phyloP scores from a whole-genome alignment of 2,329 filamentous ascomycete genomes.

The Fusarium odoratissimum region DNA sequence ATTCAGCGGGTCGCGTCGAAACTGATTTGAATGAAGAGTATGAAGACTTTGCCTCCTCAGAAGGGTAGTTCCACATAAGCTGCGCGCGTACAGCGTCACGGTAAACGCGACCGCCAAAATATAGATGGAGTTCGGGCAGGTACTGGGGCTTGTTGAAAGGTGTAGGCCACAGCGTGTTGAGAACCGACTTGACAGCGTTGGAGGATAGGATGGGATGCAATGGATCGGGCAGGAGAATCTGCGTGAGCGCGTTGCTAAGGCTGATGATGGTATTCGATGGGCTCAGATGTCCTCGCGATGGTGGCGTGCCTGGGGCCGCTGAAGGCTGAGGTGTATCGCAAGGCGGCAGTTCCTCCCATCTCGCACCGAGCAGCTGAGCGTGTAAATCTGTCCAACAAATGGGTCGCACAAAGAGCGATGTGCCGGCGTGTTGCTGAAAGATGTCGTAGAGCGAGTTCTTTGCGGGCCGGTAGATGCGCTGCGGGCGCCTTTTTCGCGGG shows the following conservation, averaged over 20 bases:
- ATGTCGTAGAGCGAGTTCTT: slow-evolving; percentile 64
- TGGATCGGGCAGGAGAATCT: slow-evolving; percentile 53
- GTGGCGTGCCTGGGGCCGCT: slow-evolving; percentile 48
- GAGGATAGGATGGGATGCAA: slow-evolving; percentile 51
- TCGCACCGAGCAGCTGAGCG: slow-evolving; percentile 58
- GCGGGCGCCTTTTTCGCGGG: slow-evolving; percentile 42
- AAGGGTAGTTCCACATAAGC: slow-evolving; percentile 60
- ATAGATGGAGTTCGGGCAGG: slow-evolving; percentile 59
- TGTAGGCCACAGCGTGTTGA: slow-evolving; percentile 59
- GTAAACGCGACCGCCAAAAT: slow-evolving; percentile 61
- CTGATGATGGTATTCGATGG: slow-evolving; percentile 57
- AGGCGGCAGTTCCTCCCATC: slow-evolving; percentile 57
- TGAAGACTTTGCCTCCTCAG: slow-evolving; percentile 40
- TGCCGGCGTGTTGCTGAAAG: slow-evolving; percentile 60
- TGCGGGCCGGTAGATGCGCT: slow-evolving; percentile 55
- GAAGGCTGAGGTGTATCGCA: slow-evolving; percentile 56
- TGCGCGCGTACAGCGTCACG: slow-evolving; percentile 60
- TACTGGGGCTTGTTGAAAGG: slow-evolving; percentile 47
- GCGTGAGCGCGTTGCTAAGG: slow-evolving; percentile 58
- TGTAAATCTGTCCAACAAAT: slow-evolving; percentile 68
- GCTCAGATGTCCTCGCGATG: slow-evolving; percentile 51
- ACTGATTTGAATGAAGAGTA: slow-evolving; percentile 52
- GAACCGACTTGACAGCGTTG: slow-evolving; percentile 56
- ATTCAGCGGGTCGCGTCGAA: slow-evolving; percentile 51
- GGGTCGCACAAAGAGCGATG: slow-evolving; percentile 62